These are phyloP conservation scores for Solanum chilense DNA, from an alignment of 257 asterid species.

Conservation along the genomic window DNA sequence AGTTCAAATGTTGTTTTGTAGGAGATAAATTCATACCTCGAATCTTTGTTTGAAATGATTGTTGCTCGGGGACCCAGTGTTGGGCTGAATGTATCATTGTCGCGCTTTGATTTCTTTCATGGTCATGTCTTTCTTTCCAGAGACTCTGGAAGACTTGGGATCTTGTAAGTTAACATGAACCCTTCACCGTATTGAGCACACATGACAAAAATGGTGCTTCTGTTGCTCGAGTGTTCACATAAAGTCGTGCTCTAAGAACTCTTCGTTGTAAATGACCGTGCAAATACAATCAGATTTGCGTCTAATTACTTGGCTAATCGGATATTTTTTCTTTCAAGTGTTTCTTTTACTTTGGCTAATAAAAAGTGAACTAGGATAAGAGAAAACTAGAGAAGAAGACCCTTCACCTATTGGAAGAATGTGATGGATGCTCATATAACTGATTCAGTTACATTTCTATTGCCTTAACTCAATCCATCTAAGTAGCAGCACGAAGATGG, in stretches of 20 bases:
- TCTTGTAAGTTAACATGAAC: conserved; percentile 54
- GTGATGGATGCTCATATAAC: neutral
- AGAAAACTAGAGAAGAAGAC: neutral
- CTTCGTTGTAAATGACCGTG: neutral
- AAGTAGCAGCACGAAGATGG: neutral
- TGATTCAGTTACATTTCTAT: neutral
- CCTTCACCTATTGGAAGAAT: neutral
- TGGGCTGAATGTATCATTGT: conserved; percentile 68
- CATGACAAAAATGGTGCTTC: neutral
- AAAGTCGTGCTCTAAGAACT: neutral
- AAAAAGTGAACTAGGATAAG: neutral
- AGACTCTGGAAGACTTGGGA: conserved; percentile 86
- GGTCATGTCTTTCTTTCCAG: conserved; percentile 76
- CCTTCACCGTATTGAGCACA: neutral
- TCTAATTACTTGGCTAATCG: neutral
- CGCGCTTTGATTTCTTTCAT: conserved; percentile 85
- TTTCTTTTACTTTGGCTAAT: neutral
- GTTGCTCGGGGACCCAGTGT: conserved; percentile 68
- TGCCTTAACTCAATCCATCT: neutral
- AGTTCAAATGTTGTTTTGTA: conserved; percentile 23
- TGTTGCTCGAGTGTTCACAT: neutral
- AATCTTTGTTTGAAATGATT: conserved; percentile 49
- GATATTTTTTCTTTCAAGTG: neutral
- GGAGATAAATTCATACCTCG: conserved; percentile 77
- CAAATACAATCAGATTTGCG: neutral